A percentile compares a stretch with the other conserved stretches of the same genome.
Conservation (phyloP, 2,329 filamentous ascomycete species). For the Sclerotinia spermophila region DNA sequence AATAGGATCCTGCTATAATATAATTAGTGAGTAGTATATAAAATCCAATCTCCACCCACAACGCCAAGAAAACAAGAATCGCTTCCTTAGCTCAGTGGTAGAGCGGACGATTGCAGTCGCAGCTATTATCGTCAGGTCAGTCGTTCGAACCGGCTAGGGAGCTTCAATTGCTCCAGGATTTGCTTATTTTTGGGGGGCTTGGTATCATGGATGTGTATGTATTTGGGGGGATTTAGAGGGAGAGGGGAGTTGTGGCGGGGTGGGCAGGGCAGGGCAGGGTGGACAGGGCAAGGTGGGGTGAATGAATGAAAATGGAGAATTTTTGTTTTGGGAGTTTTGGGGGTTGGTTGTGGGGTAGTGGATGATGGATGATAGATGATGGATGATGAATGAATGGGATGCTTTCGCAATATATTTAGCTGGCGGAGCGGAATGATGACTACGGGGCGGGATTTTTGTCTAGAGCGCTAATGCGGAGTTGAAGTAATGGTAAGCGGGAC, state of each 20-base stretch:
- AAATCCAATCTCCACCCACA: fast-evolving
- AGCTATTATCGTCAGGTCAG: constrained; percentile 11
- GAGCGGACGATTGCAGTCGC: constrained; percentile 11
- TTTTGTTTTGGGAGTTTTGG: too few species aligned
- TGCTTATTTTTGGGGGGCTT: neutral
- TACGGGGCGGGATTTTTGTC: neutral
- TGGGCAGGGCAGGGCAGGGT: too few species aligned
- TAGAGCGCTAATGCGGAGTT: neutral
- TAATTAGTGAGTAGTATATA: too few species aligned
- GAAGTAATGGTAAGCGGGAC: neutral
- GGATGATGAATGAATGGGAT: too few species aligned
- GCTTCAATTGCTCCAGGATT: neutral
- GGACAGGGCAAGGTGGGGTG: too few species aligned
- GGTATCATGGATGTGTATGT: neutral
- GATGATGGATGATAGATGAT: too few species aligned
- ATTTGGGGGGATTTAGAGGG: neutral
- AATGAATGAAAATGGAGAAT: too few species aligned
- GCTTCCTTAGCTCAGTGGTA: constrained; percentile 16
- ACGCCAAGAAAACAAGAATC: neutral
- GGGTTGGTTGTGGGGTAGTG: neutral
- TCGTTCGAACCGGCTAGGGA: constrained; percentile 12
- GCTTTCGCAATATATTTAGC: neutral
- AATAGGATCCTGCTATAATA: too few species aligned
- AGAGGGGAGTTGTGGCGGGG: too few species aligned
- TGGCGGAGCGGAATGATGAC: neutral